Conservation (phyloP, 2,329 filamentous ascomycete genomes). For the Fusarium sp. region DNA sequence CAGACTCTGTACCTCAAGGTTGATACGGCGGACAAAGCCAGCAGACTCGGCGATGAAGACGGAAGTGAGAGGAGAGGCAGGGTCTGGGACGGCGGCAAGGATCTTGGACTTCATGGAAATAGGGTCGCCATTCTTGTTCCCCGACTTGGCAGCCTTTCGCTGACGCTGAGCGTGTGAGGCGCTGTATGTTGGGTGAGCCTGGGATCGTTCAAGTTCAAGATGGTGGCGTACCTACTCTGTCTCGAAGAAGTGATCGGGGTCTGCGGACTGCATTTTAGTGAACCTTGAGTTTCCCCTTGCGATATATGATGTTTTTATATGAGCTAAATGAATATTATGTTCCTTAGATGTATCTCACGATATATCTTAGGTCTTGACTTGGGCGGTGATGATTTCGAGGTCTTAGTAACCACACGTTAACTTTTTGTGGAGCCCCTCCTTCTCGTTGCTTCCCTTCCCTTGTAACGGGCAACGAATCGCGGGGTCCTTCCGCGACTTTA, state of each 20-base stretch:
- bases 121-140: conserved; percentile 85
- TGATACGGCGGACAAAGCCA: conserved; percentile 80
- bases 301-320: neutral
- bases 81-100: conserved; percentile 78
- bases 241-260: conserved; percentile 90
- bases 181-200: conserved; percentile 48
- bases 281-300: neutral
- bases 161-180: conserved; percentile 61
- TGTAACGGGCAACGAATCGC: conserved; percentile 37
- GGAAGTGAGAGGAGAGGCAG: conserved; percentile 65
- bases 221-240: conserved; percentile 75
- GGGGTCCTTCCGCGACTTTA: conserved; percentile 49
- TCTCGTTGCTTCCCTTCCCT: neutral
- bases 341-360: neutral
- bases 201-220: neutral
- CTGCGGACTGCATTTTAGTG: conserved; percentile 72
- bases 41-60: conserved; percentile 89
- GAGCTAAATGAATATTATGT: neutral
- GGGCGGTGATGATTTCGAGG: conserved; percentile 18
- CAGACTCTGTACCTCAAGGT: conserved; percentile 72
- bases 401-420: conserved; percentile 14
- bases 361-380: conserved; percentile 1
- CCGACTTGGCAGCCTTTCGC: conserved; percentile 76
- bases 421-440: conserved; percentile 30
- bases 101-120: conserved; percentile 88